These are phyloP conservation scores for Backusella luteola DNA, from an alignment of 192 early-diverging fungal species.

Conservation along the genomic window DNA sequence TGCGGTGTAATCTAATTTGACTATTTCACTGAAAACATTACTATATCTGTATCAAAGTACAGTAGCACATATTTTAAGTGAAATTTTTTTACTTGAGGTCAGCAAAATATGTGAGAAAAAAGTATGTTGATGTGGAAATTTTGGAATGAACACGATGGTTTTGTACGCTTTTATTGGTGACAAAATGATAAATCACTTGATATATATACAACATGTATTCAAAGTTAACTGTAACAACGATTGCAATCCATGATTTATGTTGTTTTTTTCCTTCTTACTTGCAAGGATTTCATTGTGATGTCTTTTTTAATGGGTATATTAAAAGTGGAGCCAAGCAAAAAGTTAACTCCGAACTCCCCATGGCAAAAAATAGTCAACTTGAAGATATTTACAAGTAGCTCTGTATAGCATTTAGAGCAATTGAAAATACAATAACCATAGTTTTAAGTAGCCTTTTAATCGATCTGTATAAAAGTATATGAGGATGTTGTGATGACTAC, in stretches of 20 bases:
- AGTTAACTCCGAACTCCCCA: not conserved
- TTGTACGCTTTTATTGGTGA: not conserved
- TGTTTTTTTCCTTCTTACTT: not conserved
- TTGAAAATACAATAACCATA: no score
- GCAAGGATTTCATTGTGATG: not conserved
- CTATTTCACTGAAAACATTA: not conserved
- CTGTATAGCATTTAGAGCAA: no score
- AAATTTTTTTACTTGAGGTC: not conserved
- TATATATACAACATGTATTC: not conserved
- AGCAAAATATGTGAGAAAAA: not conserved
- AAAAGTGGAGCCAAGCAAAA: not conserved
- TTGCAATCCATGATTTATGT: not conserved
- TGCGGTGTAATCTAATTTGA: not conserved
- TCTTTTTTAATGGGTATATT: not conserved
- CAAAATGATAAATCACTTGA: not conserved
- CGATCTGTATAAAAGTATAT: not conserved
- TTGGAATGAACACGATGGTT: not conserved
- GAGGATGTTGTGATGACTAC: not conserved
- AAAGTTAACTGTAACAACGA: not conserved
- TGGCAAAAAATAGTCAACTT: no score
- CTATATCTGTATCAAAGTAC: not conserved
- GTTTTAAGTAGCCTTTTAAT: not conserved
- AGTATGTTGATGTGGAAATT: not conserved
- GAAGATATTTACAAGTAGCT: no score
- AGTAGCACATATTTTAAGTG: not conserved